Evolutionary conservation across 2,329 filamentous ascomycete species (phyloP), one percentile per base, ranked within the genome.

Genomic region (Aaosphaeria pasadenensis): DNA sequence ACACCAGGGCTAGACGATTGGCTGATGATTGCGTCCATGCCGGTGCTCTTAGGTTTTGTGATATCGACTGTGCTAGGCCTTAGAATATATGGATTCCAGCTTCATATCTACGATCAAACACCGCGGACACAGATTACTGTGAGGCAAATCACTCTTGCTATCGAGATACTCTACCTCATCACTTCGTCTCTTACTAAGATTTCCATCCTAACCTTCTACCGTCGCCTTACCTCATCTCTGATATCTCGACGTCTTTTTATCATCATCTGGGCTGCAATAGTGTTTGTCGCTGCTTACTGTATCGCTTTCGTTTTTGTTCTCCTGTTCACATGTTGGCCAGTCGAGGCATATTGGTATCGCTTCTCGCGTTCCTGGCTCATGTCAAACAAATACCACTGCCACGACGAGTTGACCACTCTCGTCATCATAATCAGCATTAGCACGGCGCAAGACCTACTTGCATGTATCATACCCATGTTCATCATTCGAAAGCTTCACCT

Each of bases 1-100:
- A 78, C 72, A 17, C 64, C 72, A 30, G 77, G 77, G 11, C 24
- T 74, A 5, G 77, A 80, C 49, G 77, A 80, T 55, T 50, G 70
- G 13, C 56, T 79, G 7, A 74, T 79, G 43, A 55, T 74, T 33
- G 39, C 73, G 33, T 71, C 73, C 7, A 66, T 78, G 55, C 33
- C 33, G n/a, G 62, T 63, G 1, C 50, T 67, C 1, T 47, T 64
- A n/a, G 68, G 64, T n/a, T 51, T 67, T 17, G 63, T 61, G 1
- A 48, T 70, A 13, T 36, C 31, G 13, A 41, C 7, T 11, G 6
- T 1, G 4, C 11, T n/a, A 68, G 64, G 55, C 28, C 58, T 58
- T 9, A 52, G 50, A 7, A 36, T 58, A 13, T 67, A 66, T 45
- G 65, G 65, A 1, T 67, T 60, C 24, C 63, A 67, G 45, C 62